Base-by-base conservation (phyloP, 768 basidiomycete species). In the Leucosporidium scottii region DNA sequence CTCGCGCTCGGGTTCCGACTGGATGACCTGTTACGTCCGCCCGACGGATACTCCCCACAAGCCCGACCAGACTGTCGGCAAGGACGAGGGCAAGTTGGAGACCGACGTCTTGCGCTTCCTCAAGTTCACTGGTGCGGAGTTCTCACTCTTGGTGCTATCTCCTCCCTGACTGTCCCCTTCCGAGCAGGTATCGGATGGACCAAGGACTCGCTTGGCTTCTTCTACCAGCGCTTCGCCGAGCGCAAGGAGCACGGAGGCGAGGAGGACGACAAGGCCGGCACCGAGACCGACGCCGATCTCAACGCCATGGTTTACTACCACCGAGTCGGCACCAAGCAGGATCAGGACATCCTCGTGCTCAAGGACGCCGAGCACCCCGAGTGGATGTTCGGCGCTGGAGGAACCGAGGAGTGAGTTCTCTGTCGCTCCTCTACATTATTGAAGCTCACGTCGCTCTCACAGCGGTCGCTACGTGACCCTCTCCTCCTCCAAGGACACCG, bases 131-230 rank as follows among this genome's bases (percentile, higher is more conserved):
- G 63, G 59, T 58, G 57, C 21, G 57, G n/a, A 8, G 39, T 44
- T 2, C n/a, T n/a, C 10, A 44, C 39, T 8, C 39, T 44, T 13
- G 39, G 39, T 17, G 13, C 39, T 18, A 3, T n/a, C 23, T 31
- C n/a, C 30, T 5, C 12, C 23, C 39, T 21, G 3, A 17, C 36
- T 47, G 30, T 13, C 6, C 12, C 0, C 1, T 4, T n/a, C 12
- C 39, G 0, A 78, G n/a, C 44, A 60, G 80, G 39, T 17, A 81
- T 90, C 53, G 80, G 81, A 31, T 91, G 90, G 90, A 85, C 85
- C 6, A 84, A 85, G 64, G 88, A 91, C 77, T 86, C 85, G 63
- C 86, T 85, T 68, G 90, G 90, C 1, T 90, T 91, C 78, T 89
- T 91, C 79, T 92, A 92, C 76, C 89, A 90, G 50, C 56, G 88